Conservation (phyloP, 2,329 filamentous ascomycete genomes). For the Aspergillus sp. region DNA sequence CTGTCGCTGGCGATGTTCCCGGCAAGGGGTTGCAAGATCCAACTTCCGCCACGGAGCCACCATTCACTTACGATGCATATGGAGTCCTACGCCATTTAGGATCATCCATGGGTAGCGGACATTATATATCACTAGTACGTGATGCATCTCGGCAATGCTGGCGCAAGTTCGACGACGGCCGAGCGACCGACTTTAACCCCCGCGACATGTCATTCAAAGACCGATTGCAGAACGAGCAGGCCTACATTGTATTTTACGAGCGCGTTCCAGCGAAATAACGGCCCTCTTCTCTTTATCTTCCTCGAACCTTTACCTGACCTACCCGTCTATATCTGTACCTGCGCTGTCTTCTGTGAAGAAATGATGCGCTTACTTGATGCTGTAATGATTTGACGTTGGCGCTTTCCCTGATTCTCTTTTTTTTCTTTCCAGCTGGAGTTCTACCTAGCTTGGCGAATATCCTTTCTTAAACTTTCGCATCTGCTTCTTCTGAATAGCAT, state of each 20-base stretch:
- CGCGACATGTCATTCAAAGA: conserved; percentile 49
- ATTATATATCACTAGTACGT: conserved; percentile 74
- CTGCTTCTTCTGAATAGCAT: background rate
- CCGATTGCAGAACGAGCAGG: conserved; percentile 61
- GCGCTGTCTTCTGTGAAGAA: conserved; percentile 7
- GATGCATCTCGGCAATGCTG: conserved; percentile 59
- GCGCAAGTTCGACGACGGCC: conserved; percentile 62
- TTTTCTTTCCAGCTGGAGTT: background rate
- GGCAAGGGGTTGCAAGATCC: conserved; percentile 58
- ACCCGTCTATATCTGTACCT: background rate
- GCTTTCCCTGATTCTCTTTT: background rate
- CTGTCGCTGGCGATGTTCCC: conserved; percentile 22
- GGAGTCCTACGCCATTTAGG: conserved; percentile 79
- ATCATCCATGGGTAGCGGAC: conserved; percentile 65
- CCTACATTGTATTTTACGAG: conserved; percentile 67
- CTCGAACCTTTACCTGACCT: background rate
- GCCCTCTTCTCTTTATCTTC: background rate
- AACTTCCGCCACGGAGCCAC: conserved; percentile 50
- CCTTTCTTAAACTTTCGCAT: background rate
- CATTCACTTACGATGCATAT: conserved; percentile 81
- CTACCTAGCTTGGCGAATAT: background rate
- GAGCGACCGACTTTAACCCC: conserved; percentile 58
- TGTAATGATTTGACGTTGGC: conserved; percentile 8
- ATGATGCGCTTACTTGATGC: conserved; percentile 7
- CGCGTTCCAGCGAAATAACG: conserved; percentile 44